Percentiles rank a stretch among this genome's conserved stretches.
phyloP scores from a whole-genome alignment of 2,329 filamentous ascomycete species.

The Talaromyces sp. region DNA sequence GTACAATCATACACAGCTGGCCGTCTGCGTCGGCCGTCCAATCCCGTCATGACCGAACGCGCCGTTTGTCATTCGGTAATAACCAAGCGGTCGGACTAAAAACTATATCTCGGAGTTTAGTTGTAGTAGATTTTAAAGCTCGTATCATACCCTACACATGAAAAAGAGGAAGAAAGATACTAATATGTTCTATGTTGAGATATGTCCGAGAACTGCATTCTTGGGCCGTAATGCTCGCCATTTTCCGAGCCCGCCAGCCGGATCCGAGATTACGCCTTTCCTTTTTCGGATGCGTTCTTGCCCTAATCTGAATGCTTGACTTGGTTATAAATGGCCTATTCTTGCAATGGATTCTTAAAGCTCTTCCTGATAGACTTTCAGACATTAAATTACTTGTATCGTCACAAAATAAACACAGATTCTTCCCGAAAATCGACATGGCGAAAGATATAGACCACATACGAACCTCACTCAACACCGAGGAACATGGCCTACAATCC shows the following conservation, averaged over 20 bases:
- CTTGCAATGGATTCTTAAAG: background rate
- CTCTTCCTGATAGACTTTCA: too few species aligned
- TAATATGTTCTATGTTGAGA: background rate
- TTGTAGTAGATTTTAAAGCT: background rate
- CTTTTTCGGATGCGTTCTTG: background rate
- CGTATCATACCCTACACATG: background rate
- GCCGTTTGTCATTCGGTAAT: background rate
- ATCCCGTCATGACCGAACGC: constrained; percentile 22
- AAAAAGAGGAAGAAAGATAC: background rate
- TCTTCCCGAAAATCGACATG: background rate
- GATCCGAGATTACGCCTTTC: background rate
- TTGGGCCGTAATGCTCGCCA: constrained; percentile 24
- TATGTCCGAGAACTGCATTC: constrained; percentile 22
- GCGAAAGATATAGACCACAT: background rate
- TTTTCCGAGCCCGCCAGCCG: constrained; percentile 25
- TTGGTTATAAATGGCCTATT: background rate
- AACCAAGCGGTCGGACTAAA: background rate
- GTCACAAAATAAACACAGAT: background rate
- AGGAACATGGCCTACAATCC: background rate
- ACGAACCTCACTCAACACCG: background rate
- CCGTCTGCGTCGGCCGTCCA: constrained; percentile 40
- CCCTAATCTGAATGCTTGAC: background rate
- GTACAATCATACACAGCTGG: constrained; percentile 41
- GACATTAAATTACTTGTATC: too few species aligned
- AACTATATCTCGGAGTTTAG: background rate